Percentiles rank a stretch among this genome's conserved stretches.
These are phyloP conservation scores for Penicillium pulvis DNA, from an alignment of 495 filamentous ascomycete genomes.

Conservation along the genomic window DNA sequence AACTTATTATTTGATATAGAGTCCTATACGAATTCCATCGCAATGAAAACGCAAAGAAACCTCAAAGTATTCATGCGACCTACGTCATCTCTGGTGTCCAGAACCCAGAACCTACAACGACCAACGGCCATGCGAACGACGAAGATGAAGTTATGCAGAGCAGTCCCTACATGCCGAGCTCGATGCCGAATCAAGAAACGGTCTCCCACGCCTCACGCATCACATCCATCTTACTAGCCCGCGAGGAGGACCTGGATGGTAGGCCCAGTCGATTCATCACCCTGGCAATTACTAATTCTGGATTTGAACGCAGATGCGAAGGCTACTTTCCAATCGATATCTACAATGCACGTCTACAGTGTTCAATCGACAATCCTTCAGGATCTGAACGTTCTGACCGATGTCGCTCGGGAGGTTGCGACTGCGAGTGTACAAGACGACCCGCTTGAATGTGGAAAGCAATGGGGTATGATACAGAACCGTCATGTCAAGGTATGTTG, in stretches of 20 bases:
- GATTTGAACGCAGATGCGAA: conserved; percentile 58
- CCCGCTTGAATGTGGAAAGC: conserved; percentile 56
- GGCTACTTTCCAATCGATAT: conserved; percentile 66
- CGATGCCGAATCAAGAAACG: conserved; percentile 54
- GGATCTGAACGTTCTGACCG: conserved; percentile 74
- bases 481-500: conserved; percentile 55
- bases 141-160: conserved; percentile 77
- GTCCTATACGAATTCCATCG: conserved; percentile 90
- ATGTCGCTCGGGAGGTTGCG: conserved; percentile 63
- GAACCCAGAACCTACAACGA: conserved; percentile 33
- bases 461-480: conserved; percentile 74
- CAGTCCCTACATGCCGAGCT: conserved; percentile 64
- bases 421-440: conserved; percentile 60
- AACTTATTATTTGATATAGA: conserved; percentile 42
- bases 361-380: conserved; percentile 69
- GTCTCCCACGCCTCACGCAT: conserved; percentile 36
- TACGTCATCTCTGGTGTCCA: conserved; percentile 77
- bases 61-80: conserved; percentile 77
- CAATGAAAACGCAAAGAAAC: conserved; percentile 74
- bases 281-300: conserved; percentile 6
- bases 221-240: conserved; percentile 67
- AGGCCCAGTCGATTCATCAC: conserved; percentile 13
- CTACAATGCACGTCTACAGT: conserved; percentile 85
- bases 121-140: conserved; percentile 45
- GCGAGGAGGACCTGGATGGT: conserved; percentile 83